Evolutionary conservation across 768 basidiomycete genomes (phyloP), one percentile per base, ranked within the genome.

Genomic region (Suillus discolor): DNA sequence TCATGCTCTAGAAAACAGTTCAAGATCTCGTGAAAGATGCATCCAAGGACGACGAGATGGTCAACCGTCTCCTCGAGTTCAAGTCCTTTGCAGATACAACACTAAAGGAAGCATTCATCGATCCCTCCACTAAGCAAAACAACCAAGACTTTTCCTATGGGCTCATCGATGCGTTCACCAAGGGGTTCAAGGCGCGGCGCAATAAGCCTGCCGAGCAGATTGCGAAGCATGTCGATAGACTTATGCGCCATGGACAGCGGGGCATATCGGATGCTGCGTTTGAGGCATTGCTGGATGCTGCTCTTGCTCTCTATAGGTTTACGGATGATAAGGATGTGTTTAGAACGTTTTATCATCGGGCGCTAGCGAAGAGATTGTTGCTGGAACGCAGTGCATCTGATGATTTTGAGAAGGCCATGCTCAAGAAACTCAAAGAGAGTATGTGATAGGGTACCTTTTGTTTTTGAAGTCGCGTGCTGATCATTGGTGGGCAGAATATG

Each of bases 251-350:
- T 65, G 96, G 97, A 0, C 94, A 97, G 75, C 88, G 89, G 41
- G 82, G 84, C 12, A 79, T 83, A 62, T 84, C 83, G 38, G 90
- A 94, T 65, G 78, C 74, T 16, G 85, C 84, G 39, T 95, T 92
- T 75, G 84, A 88, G 60, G 75, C 77, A 2, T 73, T 85, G 62
- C 78, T 97, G 65, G 87, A 93, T 64, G 83, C 79, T 9, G 91
- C 86, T 4, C 80, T 97, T 31, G 85, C 79, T 8, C 77, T 98
- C 63, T 97, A 96, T 77, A 82, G 93, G 62, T 96, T 87, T 74
- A 96, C 93, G 6, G 90, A 94, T 61, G 94, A 96, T 73, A 95
- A 94, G 74, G 95, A 97, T 72, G 93, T 97, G 39, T 98, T 97
- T 76, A 87, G 95, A 71, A 89, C 90, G 34, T 97, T 96, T 78